Base-by-base conservation (phyloP, 2,329 filamentous ascomycete genomes). In the Botrytis deweyae region DNA sequence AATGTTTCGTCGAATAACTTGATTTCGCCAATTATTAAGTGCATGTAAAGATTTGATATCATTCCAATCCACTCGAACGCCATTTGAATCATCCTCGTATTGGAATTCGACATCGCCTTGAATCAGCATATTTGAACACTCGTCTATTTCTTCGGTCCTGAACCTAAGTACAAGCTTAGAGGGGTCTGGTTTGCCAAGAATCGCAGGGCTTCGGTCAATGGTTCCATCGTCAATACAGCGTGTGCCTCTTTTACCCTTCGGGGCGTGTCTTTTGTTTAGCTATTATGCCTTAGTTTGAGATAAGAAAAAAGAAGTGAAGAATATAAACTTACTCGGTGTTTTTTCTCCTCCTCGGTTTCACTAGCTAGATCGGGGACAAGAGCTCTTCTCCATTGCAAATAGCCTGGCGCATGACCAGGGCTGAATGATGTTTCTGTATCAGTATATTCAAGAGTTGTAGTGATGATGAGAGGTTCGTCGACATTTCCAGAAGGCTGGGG, bases 201-300 rank as follows among this genome's bases (percentile, higher is more conserved):
- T 4, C 8, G 70, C 46, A 1, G n/a, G 20, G 0, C 38, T 55
- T n/a, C 70, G 61, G 6, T 67, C 70, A 29, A 66, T 42, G 7
- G 70, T 72, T 22, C 61, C 70, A 46, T 72, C 70, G 10, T 72
- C 38, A 10, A 72, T 46, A 20, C 62, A 72, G 25, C 61, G 46
- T 18, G n/a, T 29, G 18, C 70, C 70, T 58, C 70, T 46, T 36
- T 66, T 52, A 42, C 46, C n/a, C 16, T 25, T 55, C 8, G 59
- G 46, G 2, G 59, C 46, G 12, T 67, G 70, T 33, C 29, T 72
- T 29, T 66, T 42, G 25, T 65, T 52, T 12, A 65, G 29, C 70
- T 72, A 38, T 36, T 16, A 0, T 14, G 18, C 33, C 22, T 72
- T 66, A 67, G 38, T 67, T 25, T 12, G 5, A 42, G 10, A 12